phyloP scores from a whole-genome alignment of 345 rosid genomes.

The Geranium brycei region DNA sequence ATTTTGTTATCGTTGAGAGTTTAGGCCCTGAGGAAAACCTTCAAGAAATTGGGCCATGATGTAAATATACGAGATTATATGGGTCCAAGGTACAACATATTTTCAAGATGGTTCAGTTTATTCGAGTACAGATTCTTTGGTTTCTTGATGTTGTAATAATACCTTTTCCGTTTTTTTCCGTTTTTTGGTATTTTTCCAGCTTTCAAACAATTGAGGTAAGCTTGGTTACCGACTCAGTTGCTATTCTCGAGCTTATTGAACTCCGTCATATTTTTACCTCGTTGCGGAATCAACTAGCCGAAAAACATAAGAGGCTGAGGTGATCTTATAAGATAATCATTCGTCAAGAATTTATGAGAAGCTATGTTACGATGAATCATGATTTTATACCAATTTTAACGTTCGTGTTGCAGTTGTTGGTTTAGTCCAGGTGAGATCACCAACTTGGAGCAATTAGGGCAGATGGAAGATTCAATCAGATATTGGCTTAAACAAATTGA shows the following conservation, averaged over 20 bases:
- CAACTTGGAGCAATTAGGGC: conserved; percentile 44
- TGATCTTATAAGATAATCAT: conserved; percentile 12
- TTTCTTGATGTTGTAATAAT: conserved; percentile 8
- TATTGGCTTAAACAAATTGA: conserved; percentile 44
- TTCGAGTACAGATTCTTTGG: background rate
- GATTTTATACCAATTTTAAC: conserved; percentile 2
- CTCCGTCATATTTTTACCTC: background rate
- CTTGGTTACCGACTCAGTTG: background rate
- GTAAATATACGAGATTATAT: conserved; percentile 68
- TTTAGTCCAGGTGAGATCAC: conserved; percentile 54
- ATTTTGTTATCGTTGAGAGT: conserved; percentile 18
- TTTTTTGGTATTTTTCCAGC: conserved; percentile 28
- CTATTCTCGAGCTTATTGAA: no score
- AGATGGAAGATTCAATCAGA: conserved; percentile 67
- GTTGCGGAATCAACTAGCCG: conserved; percentile 46
- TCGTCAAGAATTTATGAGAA: background rate
- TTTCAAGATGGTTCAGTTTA: conserved; percentile 3
- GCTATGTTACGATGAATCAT: background rate
- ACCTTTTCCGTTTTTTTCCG: conserved; percentile 13
- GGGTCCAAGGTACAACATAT: conserved; percentile 45
- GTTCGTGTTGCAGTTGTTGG: conserved; percentile 45
- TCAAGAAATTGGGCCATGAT: conserved; percentile 87
- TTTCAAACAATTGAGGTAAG: conserved; percentile 63
- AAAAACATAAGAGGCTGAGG: conserved; percentile 70
- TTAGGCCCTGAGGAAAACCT: conserved; percentile 78